Conservation (phyloP, 805 yeast genomes). For the Wickerhamomyces chambardii region DNA sequence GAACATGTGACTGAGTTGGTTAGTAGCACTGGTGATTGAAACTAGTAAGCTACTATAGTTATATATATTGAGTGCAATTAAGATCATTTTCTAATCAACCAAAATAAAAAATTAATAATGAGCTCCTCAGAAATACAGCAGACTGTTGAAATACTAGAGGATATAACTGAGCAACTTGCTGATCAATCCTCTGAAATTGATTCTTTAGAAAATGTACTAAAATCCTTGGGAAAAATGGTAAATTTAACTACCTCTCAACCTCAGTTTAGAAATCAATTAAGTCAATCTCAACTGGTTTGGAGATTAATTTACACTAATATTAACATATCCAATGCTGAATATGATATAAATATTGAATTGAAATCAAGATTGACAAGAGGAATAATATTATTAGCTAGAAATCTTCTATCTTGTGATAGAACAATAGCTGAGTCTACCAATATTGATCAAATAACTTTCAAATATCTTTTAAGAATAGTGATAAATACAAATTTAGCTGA, state of each 20-base stretch:
- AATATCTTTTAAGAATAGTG: background rate
- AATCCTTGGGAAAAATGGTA: constrained; percentile 1
- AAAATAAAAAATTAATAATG: too few species aligned
- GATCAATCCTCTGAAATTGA: too few species aligned
- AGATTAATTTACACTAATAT: constrained; percentile 9
- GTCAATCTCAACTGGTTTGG: constrained; percentile 20
- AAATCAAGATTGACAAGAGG: constrained; percentile 35
- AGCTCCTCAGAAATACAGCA: too few species aligned
- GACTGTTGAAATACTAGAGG: too few species aligned
- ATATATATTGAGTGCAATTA: too few species aligned
- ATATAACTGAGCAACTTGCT: too few species aligned
- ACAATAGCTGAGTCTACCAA: constrained; percentile 16
- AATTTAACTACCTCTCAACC: constrained; percentile 9
- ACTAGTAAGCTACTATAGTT: too few species aligned
- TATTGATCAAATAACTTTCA: constrained; percentile 1
- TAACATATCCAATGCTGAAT: background rate
- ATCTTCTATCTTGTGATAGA: constrained; percentile 27
- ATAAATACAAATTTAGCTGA: background rate
- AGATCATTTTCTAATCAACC: too few species aligned
- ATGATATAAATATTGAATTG: constrained; percentile 2
- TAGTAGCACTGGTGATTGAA: too few species aligned
- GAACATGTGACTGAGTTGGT: too few species aligned
- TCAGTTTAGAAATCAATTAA: constrained; percentile 14
- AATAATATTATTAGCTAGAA: constrained; percentile 36
- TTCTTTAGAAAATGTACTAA: constrained; percentile 1